Conservation (phyloP, 176 grass and related monocot genomes). For the Bothriochloa decipiens region DNA sequence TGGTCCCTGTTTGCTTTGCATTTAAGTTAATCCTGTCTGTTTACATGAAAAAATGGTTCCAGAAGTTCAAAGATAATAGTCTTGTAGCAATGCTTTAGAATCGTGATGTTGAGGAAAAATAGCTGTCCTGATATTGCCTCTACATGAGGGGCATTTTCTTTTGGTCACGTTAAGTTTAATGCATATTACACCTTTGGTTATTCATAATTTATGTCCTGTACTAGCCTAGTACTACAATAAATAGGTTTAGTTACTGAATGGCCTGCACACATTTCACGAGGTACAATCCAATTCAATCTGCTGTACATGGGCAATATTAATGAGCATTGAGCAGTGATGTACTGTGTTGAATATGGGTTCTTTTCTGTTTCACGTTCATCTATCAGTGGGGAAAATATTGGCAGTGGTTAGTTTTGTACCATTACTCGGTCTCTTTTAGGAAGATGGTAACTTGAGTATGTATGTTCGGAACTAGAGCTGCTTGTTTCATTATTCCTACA, state of each 20-base stretch:
- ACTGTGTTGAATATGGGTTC: slow-evolving; percentile 2
- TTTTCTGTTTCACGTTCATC: slow-evolving; percentile 13
- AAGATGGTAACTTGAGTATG: slow-evolving; percentile 19
- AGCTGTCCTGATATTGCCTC: neutral
- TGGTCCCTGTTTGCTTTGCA: slow-evolving; percentile 1
- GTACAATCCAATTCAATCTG: slow-evolving; percentile 43
- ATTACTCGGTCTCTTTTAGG: neutral
- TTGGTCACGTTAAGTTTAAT: slow-evolving; percentile 25
- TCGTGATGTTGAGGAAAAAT: slow-evolving; percentile 11
- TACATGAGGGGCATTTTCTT: neutral
- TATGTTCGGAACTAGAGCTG: slow-evolving; percentile 8
- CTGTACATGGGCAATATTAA: slow-evolving; percentile 24
- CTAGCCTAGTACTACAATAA: slow-evolving; percentile 33
- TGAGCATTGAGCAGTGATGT: slow-evolving; percentile 26
- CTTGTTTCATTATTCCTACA: slow-evolving; percentile 24
- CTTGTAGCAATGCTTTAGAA: slow-evolving; percentile 26
- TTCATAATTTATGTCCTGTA: slow-evolving; percentile 8
- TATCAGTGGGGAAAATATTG: neutral
- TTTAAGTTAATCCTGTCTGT: slow-evolving; percentile 26
- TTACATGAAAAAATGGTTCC: slow-evolving; percentile 15
- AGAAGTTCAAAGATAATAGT: neutral
- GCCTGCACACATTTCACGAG: slow-evolving; percentile 26
- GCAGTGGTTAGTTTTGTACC: slow-evolving; percentile 20
- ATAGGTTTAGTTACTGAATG: slow-evolving; percentile 38
- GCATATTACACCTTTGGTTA: slow-evolving; percentile 22